Evolutionary conservation across 192 early-diverging fungal species (phyloP).

Genomic region (Coemansia sp.): DNA sequence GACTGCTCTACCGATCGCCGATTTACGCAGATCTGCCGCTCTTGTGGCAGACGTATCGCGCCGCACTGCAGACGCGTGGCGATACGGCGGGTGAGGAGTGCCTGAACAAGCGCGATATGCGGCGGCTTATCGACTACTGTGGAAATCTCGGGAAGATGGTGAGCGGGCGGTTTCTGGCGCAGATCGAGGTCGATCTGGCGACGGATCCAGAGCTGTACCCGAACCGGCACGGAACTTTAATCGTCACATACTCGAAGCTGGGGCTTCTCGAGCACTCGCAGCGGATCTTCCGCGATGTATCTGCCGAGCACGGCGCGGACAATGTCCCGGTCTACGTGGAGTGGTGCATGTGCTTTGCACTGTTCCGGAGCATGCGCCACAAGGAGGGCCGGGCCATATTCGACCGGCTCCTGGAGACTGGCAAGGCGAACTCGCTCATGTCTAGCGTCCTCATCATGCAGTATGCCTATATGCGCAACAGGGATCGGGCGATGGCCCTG

Average conservation of each 20-base stretch:
- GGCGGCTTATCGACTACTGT: slow-evolving; percentile 9
- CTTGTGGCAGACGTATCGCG: slow-evolving; percentile 16
- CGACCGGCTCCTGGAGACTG: slow-evolving; percentile 8
- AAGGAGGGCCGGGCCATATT: slow-evolving; percentile 29
- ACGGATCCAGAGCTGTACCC: slow-evolving; percentile 6
- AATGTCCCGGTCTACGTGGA: neutral
- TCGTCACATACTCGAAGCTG: slow-evolving; percentile 25
- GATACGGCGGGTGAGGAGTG: neutral
- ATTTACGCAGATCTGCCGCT: slow-evolving; percentile 7
- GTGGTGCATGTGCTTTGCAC: slow-evolving; percentile 32
- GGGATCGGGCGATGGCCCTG: slow-evolving; percentile 17
- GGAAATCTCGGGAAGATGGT: slow-evolving; percentile 8
- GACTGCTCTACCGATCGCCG: slow-evolving; percentile 1
- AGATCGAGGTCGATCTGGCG: slow-evolving; percentile 23
- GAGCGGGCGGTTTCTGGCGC: slow-evolving; percentile 17
- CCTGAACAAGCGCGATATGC: neutral
- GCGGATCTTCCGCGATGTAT: slow-evolving; percentile 15
- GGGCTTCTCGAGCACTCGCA: slow-evolving; percentile 21
- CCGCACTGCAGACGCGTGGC: neutral
- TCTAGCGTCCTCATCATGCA: slow-evolving; percentile 15
- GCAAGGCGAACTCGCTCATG: slow-evolving; percentile 7
- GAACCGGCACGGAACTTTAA: neutral
- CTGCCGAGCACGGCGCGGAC: neutral
- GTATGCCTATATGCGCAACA: slow-evolving; percentile 19
- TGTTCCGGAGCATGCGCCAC: slow-evolving; percentile 18